phyloP scores from a whole-genome alignment of 371 early-diverging fungal genomes.

The Cokeromyces recurvatus region DNA sequence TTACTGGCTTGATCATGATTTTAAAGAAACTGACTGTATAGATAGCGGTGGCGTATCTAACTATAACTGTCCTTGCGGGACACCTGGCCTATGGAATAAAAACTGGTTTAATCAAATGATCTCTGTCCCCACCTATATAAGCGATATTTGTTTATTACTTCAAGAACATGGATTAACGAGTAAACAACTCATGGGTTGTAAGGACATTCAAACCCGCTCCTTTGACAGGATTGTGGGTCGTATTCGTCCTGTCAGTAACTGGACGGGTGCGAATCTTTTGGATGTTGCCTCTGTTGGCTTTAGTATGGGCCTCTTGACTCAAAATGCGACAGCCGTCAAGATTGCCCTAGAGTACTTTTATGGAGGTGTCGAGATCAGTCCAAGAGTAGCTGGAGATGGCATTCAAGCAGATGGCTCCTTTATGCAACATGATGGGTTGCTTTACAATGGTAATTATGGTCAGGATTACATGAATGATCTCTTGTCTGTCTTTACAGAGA shows the following conservation, averaged over 20 bases:
- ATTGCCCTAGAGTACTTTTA: conserved; percentile 16
- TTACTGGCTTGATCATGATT: conserved; percentile 31
- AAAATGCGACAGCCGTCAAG: conserved; percentile 1
- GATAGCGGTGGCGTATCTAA: conserved; percentile 11
- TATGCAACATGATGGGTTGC: conserved; percentile 26
- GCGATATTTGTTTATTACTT: conserved; percentile 21
- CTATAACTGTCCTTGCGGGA: conserved; percentile 29
- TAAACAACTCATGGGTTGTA: conserved; percentile 7
- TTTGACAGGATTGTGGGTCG: conserved; percentile 2
- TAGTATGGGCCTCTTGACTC: conserved; percentile 9
- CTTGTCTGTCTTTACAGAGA: conserved; percentile 16
- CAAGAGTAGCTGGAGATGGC: conserved; percentile 15
- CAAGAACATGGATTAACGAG: conserved; percentile 1
- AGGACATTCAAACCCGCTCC: conserved; percentile 14
- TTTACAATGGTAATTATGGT: conserved; percentile 33
- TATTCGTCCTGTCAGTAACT: not conserved
- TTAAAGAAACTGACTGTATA: conserved; percentile 13
- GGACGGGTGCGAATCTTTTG: conserved; percentile 25
- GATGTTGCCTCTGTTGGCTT: conserved; percentile 26
- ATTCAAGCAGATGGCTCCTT: conserved; percentile 33
- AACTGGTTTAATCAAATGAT: conserved; percentile 31
- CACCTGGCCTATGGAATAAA: conserved; percentile 29
- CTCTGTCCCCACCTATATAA: conserved; percentile 12
- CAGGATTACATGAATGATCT: conserved; percentile 24
- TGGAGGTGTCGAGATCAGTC: conserved; percentile 7